phyloP scores from a whole-genome alignment of 208 protist species.

The Acanthamoeba royreba region DNA sequence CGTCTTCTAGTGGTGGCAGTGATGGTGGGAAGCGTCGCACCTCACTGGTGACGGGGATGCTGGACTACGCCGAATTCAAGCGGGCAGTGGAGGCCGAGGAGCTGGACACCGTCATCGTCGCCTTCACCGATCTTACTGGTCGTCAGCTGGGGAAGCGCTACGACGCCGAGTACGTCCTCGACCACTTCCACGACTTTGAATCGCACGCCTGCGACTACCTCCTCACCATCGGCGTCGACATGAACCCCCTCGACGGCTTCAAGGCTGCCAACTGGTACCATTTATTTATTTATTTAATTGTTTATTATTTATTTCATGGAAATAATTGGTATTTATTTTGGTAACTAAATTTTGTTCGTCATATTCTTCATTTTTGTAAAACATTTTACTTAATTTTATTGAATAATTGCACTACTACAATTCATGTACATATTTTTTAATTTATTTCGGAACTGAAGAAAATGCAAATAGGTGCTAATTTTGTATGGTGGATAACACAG shows the following conservation, averaged over 20 bases:
- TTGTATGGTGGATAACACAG: neutral
- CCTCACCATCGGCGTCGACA: neutral
- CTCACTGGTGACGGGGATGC: too few relatives aligned
- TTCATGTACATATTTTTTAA: too few relatives aligned
- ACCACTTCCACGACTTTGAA: neutral
- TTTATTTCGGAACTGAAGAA: neutral
- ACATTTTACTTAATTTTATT: too few relatives aligned
- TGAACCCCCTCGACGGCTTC: neutral
- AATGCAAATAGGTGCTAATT: neutral
- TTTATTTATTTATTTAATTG: neutral
- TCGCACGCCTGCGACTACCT: conserved; percentile 13
- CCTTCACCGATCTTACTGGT: conserved; percentile 1
- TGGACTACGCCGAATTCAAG: neutral
- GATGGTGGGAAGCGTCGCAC: too few relatives aligned
- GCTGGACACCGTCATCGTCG: neutral
- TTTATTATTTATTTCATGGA: neutral
- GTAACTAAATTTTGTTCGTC: neutral
- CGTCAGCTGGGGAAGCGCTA: conserved; percentile 27
- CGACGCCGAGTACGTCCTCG: conserved; percentile 1
- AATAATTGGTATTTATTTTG: neutral
- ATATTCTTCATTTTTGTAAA: too few relatives aligned
- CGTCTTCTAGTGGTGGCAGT: too few relatives aligned
- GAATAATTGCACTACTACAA: too few relatives aligned
- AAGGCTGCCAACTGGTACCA: neutral
- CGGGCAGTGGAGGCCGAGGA: neutral